Evolutionary conservation across 805 yeast genomes (phyloP), one percentile per base, ranked within the genome.

Genomic region (Cyberlindnera lachancei): DNA sequence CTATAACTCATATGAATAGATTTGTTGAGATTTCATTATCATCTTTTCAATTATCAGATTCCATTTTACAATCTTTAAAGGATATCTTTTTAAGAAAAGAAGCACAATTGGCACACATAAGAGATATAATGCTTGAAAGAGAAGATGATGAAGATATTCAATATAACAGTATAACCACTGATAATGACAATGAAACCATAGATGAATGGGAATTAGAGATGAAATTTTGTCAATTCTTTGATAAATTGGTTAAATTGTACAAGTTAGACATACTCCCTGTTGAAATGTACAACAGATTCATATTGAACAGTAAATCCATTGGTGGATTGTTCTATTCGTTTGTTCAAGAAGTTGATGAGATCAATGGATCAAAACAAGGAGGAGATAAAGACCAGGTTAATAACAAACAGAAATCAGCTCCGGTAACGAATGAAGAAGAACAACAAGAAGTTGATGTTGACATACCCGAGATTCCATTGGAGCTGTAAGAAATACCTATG

Each of bases 131-230:
- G 10, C 48, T 76, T 32, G 79, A 73, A 26, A 61, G 80, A 43
- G 59, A 57, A 15, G 76, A 64, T 21, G 59, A 63, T 15, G 83
- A 77, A 46, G 76, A 59, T 39, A 73, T 67, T 13, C 59, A 64
- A 33, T 56, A 45, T 21, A 45, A 48, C 28, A 38, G 46, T 15
- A 37, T 41, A 15, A 34, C n/a, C n/a, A n/a, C n/a, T n/a, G n/a
- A n/a, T n/a, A n/a, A n/a, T n/a, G n/a, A n/a, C n/a, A n/a, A n/a
- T n/a, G n/a, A n/a, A n/a, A n/a, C n/a, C 11, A 38, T 37, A 2
- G 45, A 36, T 16, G 50, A 42, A 5, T 67, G 68, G 74, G 45
- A 37, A 9, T 45, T 52, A 7, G 74, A 68, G 36, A n/a, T 58
- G 56, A 32, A 61, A 54, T 8, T 45, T 71, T 14, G 63, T 70